A percentile compares a stretch with the other conserved stretches of the same genome.
Evolutionary conservation across 208 protist species (phyloP).

Genomic region (Crithidia fasciculata): DNA sequence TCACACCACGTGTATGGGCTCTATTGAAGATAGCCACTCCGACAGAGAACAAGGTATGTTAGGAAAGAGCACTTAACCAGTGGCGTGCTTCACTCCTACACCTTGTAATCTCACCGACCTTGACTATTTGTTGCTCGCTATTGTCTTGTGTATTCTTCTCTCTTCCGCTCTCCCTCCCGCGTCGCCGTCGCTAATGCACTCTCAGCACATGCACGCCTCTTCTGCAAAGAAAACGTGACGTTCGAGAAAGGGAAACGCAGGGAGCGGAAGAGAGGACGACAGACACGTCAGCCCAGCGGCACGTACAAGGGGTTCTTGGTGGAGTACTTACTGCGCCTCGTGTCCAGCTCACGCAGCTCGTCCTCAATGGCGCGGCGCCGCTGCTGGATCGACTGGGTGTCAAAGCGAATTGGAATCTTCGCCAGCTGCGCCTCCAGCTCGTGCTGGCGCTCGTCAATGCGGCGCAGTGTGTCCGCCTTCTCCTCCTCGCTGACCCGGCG

Average conservation of each 20-base stretch:
- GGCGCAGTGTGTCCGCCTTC: conserved; percentile 63
- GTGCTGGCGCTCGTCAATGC: conserved; percentile 50
- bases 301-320: conserved; percentile 75
- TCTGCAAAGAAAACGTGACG: no score
- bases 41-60: no score
- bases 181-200: no score
- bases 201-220: no score
- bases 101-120: no score
- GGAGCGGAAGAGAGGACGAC: not conserved
- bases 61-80: no score
- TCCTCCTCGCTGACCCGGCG: conserved; percentile 83
- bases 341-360: conserved; percentile 78
- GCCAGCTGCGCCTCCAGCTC: conserved; percentile 85
- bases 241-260: no score
- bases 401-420: conserved; percentile 86
- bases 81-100: no score
- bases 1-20: not conserved
- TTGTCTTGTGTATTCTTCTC: no score
- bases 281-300: conserved; percentile 30
- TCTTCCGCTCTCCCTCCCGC: no score
- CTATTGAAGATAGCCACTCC: not conserved
- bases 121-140: no score
- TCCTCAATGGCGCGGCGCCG: conserved; percentile 66
- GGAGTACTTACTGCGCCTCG: conserved; percentile 65
- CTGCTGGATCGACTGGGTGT: conserved; percentile 76